Base-by-base conservation (phyloP, 371 early-diverging fungal species). In the Apophysomyces trapeziformis region DNA sequence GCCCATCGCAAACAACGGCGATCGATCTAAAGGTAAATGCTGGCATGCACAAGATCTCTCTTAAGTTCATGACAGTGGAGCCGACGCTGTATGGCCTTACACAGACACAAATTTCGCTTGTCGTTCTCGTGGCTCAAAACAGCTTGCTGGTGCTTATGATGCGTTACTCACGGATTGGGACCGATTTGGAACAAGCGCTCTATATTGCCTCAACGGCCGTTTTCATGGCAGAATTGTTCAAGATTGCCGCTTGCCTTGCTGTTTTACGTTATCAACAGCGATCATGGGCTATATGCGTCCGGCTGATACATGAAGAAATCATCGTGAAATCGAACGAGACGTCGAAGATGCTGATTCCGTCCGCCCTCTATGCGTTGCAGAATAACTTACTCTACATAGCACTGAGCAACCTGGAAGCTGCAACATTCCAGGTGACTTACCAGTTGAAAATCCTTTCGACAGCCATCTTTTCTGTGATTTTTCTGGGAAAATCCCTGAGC, bases 401-500 rank as follows among this genome's bases (percentile, higher is more conserved):
- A 0, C 87, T 95, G 16, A 85, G 92, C 38, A 85, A 89, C 56
- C 79, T 98, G 45, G 96, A 96, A 68, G 95, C 97, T 0, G 96
- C 97, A 1, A 95, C 96, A 6, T 97, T 96, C 72, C 96, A 96
- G 77, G 95, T 97, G 47, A 94, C 95, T 8, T 97, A 97, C 72
- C 98, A 98, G 72, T 83, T 98, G 82, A 98, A 98, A 80, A 96
- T 96, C 67, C 83, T 98, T 56, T 94, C 97, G 2, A 97, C 98
- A 0, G 98, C 98, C 4, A 67, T 98, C 32, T 96, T 93, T 65
- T 92, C 94, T 9, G 95, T 97, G 5, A 58, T 84, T 26, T 76
- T 98, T 66, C 84, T 98, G 39, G 85, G 85, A 37, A 85, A 89
- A 64, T 70, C 75, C 4, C 75, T 98, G 13, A 82, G 84, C 26